Evolutionary conservation across 2,329 filamentous ascomycete species (phyloP).

Genomic region (Aspergillus brasiliensis): DNA sequence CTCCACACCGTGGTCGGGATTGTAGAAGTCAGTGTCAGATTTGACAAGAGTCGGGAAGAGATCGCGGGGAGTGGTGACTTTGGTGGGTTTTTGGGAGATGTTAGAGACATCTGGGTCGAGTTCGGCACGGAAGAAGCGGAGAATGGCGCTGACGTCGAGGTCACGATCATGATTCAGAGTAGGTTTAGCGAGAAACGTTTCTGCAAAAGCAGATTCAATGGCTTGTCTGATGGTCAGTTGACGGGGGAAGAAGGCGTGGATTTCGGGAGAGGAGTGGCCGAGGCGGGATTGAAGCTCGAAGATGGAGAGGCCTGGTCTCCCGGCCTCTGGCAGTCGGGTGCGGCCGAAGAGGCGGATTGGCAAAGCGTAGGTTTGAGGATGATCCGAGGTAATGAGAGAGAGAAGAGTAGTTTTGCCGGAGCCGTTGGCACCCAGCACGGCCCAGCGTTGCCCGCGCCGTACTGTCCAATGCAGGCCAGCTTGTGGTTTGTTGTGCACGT

Average conservation of each 20-base stretch:
- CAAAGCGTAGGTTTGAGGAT: conserved; percentile 89
- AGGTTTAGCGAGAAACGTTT: conserved; percentile 77
- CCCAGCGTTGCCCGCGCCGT: conserved; percentile 81
- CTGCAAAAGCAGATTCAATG: conserved; percentile 85
- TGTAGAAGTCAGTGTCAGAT: conserved; percentile 5
- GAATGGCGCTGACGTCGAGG: conserved; percentile 65
- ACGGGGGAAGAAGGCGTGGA: conserved; percentile 89
- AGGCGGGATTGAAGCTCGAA: conserved; percentile 91
- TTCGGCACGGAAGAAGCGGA: conserved; percentile 78
- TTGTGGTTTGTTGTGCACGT: conserved; percentile 51
- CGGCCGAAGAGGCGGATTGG: conserved; percentile 85
- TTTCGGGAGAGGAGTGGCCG: conserved; percentile 90
- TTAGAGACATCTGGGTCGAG: conserved; percentile 59
- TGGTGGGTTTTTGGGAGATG: conserved; percentile 19
- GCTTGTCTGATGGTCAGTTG: conserved; percentile 71
- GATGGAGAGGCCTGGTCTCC: conserved; percentile 74
- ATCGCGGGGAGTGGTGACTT: not conserved
- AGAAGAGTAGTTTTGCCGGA: conserved; percentile 95
- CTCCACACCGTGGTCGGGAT: conserved; percentile 38
- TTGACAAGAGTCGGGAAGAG: conserved; percentile 25
- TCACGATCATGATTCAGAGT: conserved; percentile 61
- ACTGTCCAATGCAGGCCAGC: conserved; percentile 81
- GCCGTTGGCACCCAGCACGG: conserved; percentile 87
- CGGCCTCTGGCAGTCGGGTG: conserved; percentile 73
- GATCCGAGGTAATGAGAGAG: conserved; percentile 90